Base-by-base conservation (phyloP, 306 rosid genomes). In the Glycyrrhiza uralensis region DNA sequence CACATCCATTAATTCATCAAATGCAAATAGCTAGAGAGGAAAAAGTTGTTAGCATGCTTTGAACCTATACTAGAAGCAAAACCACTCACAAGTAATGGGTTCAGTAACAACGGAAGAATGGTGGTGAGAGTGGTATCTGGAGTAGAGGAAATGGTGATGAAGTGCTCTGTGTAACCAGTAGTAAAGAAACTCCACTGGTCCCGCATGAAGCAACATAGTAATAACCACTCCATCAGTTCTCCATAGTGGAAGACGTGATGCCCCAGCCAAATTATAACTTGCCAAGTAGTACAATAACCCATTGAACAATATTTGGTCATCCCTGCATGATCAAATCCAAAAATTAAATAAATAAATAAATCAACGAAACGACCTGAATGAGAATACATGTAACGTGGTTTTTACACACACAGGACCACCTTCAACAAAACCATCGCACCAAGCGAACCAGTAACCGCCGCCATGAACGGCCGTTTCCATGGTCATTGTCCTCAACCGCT, bases 91-190 rank as follows among this genome's bases (percentile, higher is more conserved):
- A 1, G 76, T 64, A 0, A 81, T 81, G 5, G 85, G 85, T 30
- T 81, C 85, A 0, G 81, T 81, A 41, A 59, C 85, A 15, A 81
- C 11, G 10, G 85, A 81, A 0, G 81, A 81, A 3, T 81, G 85
- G 4, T 81, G 85, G 0, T 81, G 81, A 17, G 85, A 89, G 29
- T 87, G 96, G 58, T 87, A 89, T 46, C 96, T 82, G 20, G 87
- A 79, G 69, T 87, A 89, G 7, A 87, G 85, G 36, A 39, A 89
- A 61, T 89, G 92, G 12, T 89, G 96, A 32, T 89, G 96, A 1
- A 89, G 84, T 5, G 91, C 87, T 75, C 85, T 83, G 47, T 85
- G 96, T 2, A 89, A 30, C 92, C 96, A 89, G 29, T 89, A 89
- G 18, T 89, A 89, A 0, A 87, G 70, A 5, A 83, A 87, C 64